Evolutionary conservation across 2,329 filamentous ascomycete species (phyloP), one percentile per base, ranked within the genome.

Genomic region (Paraconiothyrium sp.): DNA sequence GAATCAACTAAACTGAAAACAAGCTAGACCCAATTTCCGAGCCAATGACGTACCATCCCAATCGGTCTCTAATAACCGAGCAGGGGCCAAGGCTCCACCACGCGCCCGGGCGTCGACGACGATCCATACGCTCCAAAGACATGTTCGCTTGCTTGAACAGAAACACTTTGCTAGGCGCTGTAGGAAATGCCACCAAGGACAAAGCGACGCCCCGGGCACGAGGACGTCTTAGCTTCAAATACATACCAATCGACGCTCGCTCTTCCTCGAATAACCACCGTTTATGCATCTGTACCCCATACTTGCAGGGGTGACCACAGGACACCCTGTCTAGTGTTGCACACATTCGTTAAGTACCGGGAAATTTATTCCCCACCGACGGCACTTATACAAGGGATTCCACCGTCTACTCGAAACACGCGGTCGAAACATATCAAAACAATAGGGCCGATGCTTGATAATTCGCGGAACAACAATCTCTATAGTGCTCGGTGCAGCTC

Each of bases 301-400:
- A 46, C 27, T 44, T n/a, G 10, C 51, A 20, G 16, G 52, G 24
- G 27, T 46, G 27, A 30, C 6, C 27, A 30, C 27, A 30, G 27
- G 27, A 27, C 11, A n/a, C 24, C 52, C 39, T 44, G 52, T 44
- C 52, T 55, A 55, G 52, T 39, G 14, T 34, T n/a, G 46, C 30
- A 22, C 32, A 10, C 27, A 37, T 11, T 24, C 24, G 43, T 24
- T 37, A 35, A 56, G 32, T 7, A 39, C 43, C 50, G 54, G 54
- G 30, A 56, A 56, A 56, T 56, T 47, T 56, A 56, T 56, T 56
- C 43, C 54, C 54, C 54, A 56, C 54, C 51, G 22, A 20, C 51
- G 37, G 51, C 51, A 43, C 51, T 43, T 54, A 35, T 20, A 46
- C 39, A n/a, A 55, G 27, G 5, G 10, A 9, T 14, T 22, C 2